Evolutionary conservation across 1,139 yeast species (phyloP), one percentile per base, ranked within the genome.

Genomic region (Yamadazyma dendronema): DNA sequence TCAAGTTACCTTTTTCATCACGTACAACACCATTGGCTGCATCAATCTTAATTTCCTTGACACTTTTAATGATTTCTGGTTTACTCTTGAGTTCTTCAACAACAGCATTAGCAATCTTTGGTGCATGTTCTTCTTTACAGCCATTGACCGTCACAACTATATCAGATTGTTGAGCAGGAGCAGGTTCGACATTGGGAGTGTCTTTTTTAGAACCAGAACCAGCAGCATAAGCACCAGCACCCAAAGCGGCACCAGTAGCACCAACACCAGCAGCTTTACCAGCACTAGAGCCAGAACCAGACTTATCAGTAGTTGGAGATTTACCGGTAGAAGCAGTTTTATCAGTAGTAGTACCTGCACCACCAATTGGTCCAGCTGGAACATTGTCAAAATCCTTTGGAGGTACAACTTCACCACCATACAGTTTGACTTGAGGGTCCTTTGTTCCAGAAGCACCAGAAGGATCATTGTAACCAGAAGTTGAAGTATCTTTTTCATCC

Each of bases 11-110:
- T 13, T 48, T 44, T 37, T 64, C 67, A 42, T 65, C 65, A 19
- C 59, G 54, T 17, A 65, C 62, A 15, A 50, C 43, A 10, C 71
- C 71, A 23, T 61, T 52, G 8, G 37, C 35, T 13, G 66, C 62
- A 44, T 65, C 62, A 28, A 65, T 61, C 36, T 47, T 58, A 30
- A 65, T 48, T 38, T 58, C 65, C 38, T 56, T 53, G 15, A 56
- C 57, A 10, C 45, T 41, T 3, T 50, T 42, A 30, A 63, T 48
- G 2, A 56, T 42, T n/a, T 56, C 54, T 3, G 63, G 62, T 24
- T 53, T 52, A 10, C 52, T 46, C 39, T 56, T 56, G 22, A 65
- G 55, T 15, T 55, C 46, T 6, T 49, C 48, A 11, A 65, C 65
- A 4, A 65, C 64, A 19, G 49, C 44, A 31, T 54, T 49, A n/a